Percentiles rank a stretch among this genome's conserved stretches.
Conservation (phyloP, 331 rosid species). For the Phaseolus coccineus region DNA sequence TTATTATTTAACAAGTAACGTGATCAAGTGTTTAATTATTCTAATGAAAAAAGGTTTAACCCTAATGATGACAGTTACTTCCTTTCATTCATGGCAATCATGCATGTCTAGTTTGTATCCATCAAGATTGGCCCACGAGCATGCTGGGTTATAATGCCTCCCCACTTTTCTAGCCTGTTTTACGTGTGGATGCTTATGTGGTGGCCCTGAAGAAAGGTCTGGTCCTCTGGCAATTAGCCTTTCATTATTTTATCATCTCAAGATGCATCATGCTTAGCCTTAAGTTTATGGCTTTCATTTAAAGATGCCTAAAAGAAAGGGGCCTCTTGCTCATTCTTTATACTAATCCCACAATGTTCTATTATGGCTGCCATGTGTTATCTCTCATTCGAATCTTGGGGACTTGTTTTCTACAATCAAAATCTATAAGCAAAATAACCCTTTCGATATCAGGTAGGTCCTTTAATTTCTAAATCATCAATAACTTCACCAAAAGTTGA, state of each 20-base stretch:
- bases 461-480: slow-evolving; percentile 31
- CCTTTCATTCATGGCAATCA: slow-evolving; percentile 65
- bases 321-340: slow-evolving; percentile 46
- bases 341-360: slow-evolving; percentile 49
- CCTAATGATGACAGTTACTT: slow-evolving; percentile 55
- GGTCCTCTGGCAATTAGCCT: slow-evolving; percentile 49
- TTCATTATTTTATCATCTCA: slow-evolving; percentile 46
- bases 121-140: slow-evolving; percentile 64
- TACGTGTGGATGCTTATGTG: slow-evolving; percentile 47
- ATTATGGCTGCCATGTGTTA: slow-evolving; percentile 71
- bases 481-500: slow-evolving; percentile 29
- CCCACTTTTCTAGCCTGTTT: slow-evolving; percentile 54
- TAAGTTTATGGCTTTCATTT: slow-evolving; percentile 61
- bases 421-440: slow-evolving; percentile 44
- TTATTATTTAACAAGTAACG: slow-evolving; percentile 46
- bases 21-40: slow-evolving; percentile 50
- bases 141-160: slow-evolving; percentile 65
- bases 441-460: slow-evolving; percentile 46
- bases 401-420: slow-evolving; percentile 40
- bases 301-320: slow-evolving; percentile 54
- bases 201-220: slow-evolving; percentile 70
- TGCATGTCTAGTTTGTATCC: slow-evolving; percentile 62
- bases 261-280: slow-evolving; percentile 53
- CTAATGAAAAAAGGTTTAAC: slow-evolving; percentile 51
- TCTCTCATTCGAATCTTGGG: slow-evolving; percentile 49